Evolutionary conservation across 2,329 filamentous ascomycete species (phyloP).

Genomic region (Colletotrichum sp.): DNA sequence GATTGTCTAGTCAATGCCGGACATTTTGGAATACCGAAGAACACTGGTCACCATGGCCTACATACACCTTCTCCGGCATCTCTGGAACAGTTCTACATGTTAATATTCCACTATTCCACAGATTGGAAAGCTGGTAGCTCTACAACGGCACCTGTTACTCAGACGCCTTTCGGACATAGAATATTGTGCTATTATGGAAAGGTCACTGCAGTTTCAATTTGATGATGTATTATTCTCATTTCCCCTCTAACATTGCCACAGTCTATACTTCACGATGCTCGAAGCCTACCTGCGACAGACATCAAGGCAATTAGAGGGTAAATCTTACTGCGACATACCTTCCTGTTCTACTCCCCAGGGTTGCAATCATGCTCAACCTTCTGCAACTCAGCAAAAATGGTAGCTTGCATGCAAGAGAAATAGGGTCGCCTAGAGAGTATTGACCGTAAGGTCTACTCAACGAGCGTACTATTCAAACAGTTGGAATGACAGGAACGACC

Average conservation of each 20-base stretch:
- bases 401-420: neutral
- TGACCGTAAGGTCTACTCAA: neutral
- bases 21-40: neutral
- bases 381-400: accelerated
- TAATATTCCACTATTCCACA: too few species aligned
- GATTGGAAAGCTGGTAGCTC: too few species aligned
- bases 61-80: too few species aligned
- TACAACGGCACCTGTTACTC: too few species aligned
- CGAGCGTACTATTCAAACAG: neutral
- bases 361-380: too few species aligned
- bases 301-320: too few species aligned
- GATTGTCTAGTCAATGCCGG: neutral
- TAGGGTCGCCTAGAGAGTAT: neutral
- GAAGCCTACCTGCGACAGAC: neutral
- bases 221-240: neutral
- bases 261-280: neutral
- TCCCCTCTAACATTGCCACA: neutral
- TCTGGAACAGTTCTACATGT: too few species aligned
- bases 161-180: too few species aligned
- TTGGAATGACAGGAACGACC: neutral
- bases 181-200: too few species aligned
- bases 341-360: too few species aligned
- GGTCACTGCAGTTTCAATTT: neutral
- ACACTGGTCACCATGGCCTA: neutral
- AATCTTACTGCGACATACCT: too few species aligned